These are phyloP conservation scores for Brassica rapa DNA, from an alignment of 345 rosid genomes.

Conservation along the genomic window DNA sequence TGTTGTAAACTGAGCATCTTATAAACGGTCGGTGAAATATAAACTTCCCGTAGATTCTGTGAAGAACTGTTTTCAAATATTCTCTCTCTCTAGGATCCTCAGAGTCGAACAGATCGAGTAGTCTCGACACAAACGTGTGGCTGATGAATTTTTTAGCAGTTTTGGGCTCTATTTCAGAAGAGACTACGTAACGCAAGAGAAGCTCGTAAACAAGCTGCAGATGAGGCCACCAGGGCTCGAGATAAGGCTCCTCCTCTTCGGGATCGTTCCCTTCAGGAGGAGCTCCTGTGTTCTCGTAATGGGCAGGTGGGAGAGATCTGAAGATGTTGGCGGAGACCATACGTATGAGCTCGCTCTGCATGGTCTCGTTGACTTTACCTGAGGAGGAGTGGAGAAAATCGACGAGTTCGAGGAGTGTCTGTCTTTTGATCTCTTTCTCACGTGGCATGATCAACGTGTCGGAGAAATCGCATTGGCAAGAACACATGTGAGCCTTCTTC, in stretches of 20 bases:
- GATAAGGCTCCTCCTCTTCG: slow-evolving; percentile 50
- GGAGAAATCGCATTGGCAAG: slow-evolving; percentile 45
- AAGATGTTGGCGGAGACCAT: slow-evolving; percentile 46
- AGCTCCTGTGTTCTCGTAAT: slow-evolving; percentile 42
- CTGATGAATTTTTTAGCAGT: slow-evolving; percentile 54
- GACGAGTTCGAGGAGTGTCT: slow-evolving; percentile 42
- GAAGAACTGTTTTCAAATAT: slow-evolving; percentile 61
- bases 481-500: slow-evolving; percentile 46
- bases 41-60: slow-evolving; percentile 64
- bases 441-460: slow-evolving; percentile 44
- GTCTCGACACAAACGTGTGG: slow-evolving; percentile 53
- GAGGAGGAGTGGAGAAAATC: slow-evolving; percentile 44
- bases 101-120: slow-evolving; percentile 58
- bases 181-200: slow-evolving; percentile 46
- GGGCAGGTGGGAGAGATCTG: slow-evolving; percentile 40
- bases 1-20: slow-evolving; percentile 51
- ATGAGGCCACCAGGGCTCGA: slow-evolving; percentile 58
- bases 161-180: slow-evolving; percentile 47
- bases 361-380: slow-evolving; percentile 43
- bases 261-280: slow-evolving; percentile 47
- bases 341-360: slow-evolving; percentile 44
- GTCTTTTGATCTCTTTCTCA: slow-evolving; percentile 48
- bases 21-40: slow-evolving; percentile 64
- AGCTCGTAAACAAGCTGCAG: slow-evolving; percentile 52
- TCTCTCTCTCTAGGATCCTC: slow-evolving; percentile 74